Evolutionary conservation across 2,329 filamentous ascomycete genomes (phyloP).

Genomic region (Fusarium siculi): DNA sequence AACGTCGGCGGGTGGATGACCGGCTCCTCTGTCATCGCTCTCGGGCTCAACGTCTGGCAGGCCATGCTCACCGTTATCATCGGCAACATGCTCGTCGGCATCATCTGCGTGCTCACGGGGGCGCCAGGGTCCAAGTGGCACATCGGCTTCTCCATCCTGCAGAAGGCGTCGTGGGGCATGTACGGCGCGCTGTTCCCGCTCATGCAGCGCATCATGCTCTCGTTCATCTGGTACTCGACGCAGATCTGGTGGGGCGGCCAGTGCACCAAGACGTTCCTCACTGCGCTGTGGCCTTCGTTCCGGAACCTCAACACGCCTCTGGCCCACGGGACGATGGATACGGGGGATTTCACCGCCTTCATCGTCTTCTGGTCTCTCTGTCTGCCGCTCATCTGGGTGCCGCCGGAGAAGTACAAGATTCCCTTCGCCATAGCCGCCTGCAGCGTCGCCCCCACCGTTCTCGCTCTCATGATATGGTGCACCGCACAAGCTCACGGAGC

Average conservation of each 20-base stretch:
- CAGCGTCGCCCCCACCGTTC: neutral
- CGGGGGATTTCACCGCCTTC: neutral
- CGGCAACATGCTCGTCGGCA: neutral
- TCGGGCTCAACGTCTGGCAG: neutral
- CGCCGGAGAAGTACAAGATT: neutral
- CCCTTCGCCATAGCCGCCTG: neutral
- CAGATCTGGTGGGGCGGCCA: neutral
- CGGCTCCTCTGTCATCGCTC: neutral
- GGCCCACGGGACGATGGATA: neutral
- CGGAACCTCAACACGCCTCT: neutral
- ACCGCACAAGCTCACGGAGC: neutral
- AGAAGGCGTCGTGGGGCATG: neutral
- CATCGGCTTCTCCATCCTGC: neutral
- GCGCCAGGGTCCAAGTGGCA: neutral
- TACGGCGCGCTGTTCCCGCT: neutral
- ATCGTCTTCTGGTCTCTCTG: neutral
- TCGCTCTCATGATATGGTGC: neutral
- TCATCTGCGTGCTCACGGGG: neutral
- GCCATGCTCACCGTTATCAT: neutral
- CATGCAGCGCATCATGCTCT: neutral
- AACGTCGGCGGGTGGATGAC: neutral
- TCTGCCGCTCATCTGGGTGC: neutral
- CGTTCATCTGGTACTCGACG: neutral
- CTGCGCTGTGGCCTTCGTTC: neutral
- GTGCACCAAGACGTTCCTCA: neutral